phyloP scores from a whole-genome alignment of 805 yeast species.

The Cyberlindnera maclurae region DNA sequence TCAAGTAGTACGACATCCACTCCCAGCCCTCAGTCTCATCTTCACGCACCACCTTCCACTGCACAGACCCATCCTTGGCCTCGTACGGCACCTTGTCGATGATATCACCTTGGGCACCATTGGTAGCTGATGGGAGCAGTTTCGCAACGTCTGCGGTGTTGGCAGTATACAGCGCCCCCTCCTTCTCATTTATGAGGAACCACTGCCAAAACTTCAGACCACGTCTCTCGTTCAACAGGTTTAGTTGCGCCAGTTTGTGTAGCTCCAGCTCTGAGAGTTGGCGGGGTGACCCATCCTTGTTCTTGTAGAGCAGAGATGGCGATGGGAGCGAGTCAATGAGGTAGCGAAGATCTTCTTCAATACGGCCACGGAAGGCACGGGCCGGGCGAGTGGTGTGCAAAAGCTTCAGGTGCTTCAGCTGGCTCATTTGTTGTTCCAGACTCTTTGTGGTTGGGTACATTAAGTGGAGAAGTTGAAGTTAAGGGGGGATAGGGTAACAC shows the following conservation, averaged over 20 bases:
- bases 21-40: constrained; percentile 86
- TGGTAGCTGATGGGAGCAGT: constrained; percentile 40
- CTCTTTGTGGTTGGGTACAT: too few relatives aligned
- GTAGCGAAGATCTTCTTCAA: constrained; percentile 56
- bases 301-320: constrained; percentile 59
- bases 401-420: background rate
- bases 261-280: constrained; percentile 65
- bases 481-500: background rate
- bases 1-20: constrained; percentile 58
- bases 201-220: constrained; percentile 43
- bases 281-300: constrained; percentile 69
- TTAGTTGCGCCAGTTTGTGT: constrained; percentile 65
- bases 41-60: constrained; percentile 72
- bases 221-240: constrained; percentile 49
- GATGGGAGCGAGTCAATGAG: constrained; percentile 58
- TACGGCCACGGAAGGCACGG: constrained; percentile 31
- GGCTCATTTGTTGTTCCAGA: background rate
- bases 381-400: constrained; percentile 8
- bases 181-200: constrained; percentile 42
- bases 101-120: constrained; percentile 50
- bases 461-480: too few relatives aligned
- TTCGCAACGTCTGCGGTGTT: constrained; percentile 56
- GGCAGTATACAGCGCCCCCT: constrained; percentile 47
- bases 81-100: constrained; percentile 80
- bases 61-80: constrained; percentile 71